phyloP scores from a whole-genome alignment of 2,329 filamentous ascomycete genomes.

The Dryadomyces quercus-mongolicae region DNA sequence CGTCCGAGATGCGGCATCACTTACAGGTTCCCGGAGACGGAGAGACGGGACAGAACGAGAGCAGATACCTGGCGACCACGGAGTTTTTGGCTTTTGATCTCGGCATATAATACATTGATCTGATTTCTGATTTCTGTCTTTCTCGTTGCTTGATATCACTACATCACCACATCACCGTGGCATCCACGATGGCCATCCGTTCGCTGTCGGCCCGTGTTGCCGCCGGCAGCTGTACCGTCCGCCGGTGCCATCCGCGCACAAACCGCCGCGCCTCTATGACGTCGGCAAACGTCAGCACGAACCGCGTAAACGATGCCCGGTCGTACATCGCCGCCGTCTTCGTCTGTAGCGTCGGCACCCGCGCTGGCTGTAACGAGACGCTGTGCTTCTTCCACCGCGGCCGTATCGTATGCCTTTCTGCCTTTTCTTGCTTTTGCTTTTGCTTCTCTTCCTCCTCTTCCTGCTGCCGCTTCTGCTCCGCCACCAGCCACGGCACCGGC shows the following conservation, averaged over 20 bases:
- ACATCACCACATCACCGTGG: constrained; percentile 17
- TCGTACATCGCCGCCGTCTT: constrained; percentile 19
- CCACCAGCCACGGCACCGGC: constrained; percentile 13
- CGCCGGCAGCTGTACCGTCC: constrained; percentile 19
- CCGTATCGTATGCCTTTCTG: no score
- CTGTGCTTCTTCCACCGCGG: no score
- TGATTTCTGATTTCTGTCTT: background rate
- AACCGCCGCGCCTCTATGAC: constrained; percentile 40
- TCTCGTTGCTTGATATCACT: background rate
- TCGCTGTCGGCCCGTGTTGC: background rate
- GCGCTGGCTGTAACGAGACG: background rate
- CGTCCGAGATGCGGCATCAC: no score
- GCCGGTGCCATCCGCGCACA: constrained; percentile 30
- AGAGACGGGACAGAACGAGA: constrained; percentile 1
- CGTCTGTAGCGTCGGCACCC: constrained; percentile 6
- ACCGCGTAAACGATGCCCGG: constrained; percentile 25
- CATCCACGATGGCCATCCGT: constrained; percentile 15
- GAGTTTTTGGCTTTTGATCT: constrained; percentile 3
- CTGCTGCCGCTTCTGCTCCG: constrained; percentile 7
- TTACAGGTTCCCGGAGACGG: no score
- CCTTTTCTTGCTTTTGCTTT: background rate
- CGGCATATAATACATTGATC: constrained; percentile 3
- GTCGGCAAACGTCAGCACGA: constrained; percentile 44
- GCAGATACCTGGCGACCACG: constrained; percentile 10
- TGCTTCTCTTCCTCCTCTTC: background rate